Conservation (phyloP, 805 yeast species). For the Metahyphopichia silvanorum region DNA sequence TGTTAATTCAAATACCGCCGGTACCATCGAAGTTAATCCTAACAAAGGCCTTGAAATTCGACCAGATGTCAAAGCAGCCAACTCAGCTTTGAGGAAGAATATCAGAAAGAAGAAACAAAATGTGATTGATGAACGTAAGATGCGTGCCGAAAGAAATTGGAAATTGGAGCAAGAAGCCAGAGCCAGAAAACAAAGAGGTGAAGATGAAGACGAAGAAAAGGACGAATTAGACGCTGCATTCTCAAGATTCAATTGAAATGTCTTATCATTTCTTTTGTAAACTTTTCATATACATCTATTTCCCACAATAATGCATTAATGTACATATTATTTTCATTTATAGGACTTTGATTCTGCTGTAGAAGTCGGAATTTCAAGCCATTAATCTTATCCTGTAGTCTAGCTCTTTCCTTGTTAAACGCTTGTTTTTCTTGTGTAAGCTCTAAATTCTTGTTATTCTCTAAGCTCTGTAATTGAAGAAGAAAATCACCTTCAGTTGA, state of each 20-base stretch:
- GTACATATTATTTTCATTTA: conserved; percentile 10
- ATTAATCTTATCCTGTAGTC: conserved; percentile 1
- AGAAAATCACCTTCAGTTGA: background rate
- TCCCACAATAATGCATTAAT: conserved; percentile 19
- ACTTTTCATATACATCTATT: conserved; percentile 15
- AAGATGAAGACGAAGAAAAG: conserved; percentile 40
- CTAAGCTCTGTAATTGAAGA: background rate
- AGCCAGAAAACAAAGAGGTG: conserved; percentile 49
- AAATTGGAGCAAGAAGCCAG: conserved; percentile 71
- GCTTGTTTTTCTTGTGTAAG: conserved; percentile 3
- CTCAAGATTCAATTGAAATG: conserved; percentile 42
- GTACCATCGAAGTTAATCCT: conserved; percentile 26
- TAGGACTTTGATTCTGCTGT: conserved; percentile 4
- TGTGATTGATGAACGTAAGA: conserved; percentile 80
- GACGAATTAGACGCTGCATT: conserved; percentile 51
- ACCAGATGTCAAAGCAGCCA: conserved; percentile 73
- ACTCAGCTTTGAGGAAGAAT: conserved; percentile 77
- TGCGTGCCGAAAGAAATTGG: conserved; percentile 72
- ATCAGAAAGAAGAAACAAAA: conserved; percentile 81
- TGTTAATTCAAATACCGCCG: conserved; percentile 48
- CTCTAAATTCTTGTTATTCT: conserved; percentile 1
- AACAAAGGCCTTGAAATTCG: conserved; percentile 51
- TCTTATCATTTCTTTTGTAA: conserved; percentile 8
- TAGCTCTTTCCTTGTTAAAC: conserved; percentile 3
- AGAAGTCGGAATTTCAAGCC: background rate